Conservation (phyloP, 306 rosid species). For the Sicyos baderoa region DNA sequence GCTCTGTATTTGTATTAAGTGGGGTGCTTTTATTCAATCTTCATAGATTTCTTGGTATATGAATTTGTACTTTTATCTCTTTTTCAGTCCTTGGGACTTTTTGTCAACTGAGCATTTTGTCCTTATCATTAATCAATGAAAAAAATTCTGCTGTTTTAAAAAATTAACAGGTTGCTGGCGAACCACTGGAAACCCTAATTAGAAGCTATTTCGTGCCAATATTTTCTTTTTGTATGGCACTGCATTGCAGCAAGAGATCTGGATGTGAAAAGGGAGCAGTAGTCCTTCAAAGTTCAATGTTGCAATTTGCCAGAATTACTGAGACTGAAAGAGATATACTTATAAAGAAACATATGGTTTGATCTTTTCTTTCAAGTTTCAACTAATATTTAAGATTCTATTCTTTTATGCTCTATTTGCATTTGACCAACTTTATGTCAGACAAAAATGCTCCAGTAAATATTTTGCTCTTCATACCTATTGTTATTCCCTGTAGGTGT, state of each 20-base stretch:
- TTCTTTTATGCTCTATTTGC: neutral
- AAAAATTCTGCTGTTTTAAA: neutral
- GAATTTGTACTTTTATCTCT: neutral
- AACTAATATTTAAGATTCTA: neutral
- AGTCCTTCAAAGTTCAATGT: conserved; percentile 70
- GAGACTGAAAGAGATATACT: conserved; percentile 73
- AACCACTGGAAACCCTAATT: conserved; percentile 51
- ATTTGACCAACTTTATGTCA: neutral
- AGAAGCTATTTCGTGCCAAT: conserved; percentile 60
- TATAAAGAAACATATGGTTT: conserved; percentile 79
- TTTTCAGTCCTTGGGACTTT: neutral
- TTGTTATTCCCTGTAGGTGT: conserved; percentile 44
- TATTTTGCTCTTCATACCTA: conserved; percentile 7
- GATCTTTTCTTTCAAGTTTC: conserved; percentile 18
- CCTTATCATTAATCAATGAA: neutral
- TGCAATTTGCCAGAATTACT: conserved; percentile 60
- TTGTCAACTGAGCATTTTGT: neutral
- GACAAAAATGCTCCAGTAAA: neutral
- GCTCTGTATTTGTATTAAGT: neutral
- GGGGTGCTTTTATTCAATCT: neutral
- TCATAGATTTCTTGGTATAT: neutral
- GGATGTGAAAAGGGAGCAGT: conserved; percentile 53
- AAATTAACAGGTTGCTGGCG: conserved; percentile 57
- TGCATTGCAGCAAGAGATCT: conserved; percentile 62
- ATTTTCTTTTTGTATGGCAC: conserved; percentile 68